phyloP scores from a whole-genome alignment of 345 rosid species.

The Dimocarpus longan region DNA sequence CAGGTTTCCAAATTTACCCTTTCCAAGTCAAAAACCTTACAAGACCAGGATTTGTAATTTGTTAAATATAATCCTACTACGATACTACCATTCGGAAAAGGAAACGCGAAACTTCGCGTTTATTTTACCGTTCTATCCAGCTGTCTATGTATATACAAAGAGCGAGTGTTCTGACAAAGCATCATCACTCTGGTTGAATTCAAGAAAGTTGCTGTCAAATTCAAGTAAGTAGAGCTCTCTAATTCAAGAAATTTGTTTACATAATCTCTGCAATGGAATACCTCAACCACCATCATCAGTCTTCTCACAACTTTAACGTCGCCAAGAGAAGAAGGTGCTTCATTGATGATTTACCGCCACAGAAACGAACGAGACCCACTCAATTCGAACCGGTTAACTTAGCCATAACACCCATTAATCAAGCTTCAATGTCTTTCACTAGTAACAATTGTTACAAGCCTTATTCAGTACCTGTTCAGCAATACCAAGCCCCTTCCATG shows the following conservation, averaged over 20 bases:
- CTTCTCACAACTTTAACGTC: not conserved
- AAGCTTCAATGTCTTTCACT: not conserved
- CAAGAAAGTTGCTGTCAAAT: not conserved
- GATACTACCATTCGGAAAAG: not conserved
- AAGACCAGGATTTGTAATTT: not conserved
- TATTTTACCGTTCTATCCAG: not conserved
- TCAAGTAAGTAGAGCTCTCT: not conserved
- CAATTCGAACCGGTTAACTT: not conserved
- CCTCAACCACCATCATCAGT: not conserved
- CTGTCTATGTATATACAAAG: not conserved
- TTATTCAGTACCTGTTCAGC: not conserved
- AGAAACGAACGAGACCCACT: not conserved
- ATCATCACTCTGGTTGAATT: not conserved
- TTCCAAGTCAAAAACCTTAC: not conserved
- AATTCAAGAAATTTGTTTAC: no score
- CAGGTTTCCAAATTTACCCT: no score
- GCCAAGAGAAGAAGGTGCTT: not conserved
- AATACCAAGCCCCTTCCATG: not conserved
- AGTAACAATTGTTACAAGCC: not conserved
- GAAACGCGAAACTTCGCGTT: not conserved
- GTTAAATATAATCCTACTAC: not conserved
- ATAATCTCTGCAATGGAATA: not conserved
- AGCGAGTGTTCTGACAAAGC: no score
- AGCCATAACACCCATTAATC: not conserved
- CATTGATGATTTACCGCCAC: not conserved